Evolutionary conservation across 2,329 filamentous ascomycete genomes (phyloP), one percentile per base, ranked within the genome.

Genomic region (Talaromyces pinophilus): DNA sequence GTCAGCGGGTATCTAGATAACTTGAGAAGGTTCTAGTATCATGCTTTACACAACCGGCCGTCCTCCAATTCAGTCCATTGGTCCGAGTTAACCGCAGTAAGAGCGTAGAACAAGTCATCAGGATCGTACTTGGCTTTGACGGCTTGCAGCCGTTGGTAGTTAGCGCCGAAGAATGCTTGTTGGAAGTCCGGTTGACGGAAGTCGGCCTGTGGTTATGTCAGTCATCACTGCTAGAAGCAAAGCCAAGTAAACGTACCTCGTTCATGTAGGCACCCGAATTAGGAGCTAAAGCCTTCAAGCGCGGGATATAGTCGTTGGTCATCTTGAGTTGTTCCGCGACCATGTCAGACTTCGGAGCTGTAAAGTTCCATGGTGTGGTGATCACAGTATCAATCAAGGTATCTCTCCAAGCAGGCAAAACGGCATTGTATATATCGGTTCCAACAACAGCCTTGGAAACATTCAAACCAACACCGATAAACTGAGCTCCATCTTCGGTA

Each of bases 261-360:
- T 82, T 83, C 66, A 80, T 68, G 68, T 83, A 83, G 3, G 72
- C 72, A 1, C 79, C 78, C 6, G 74, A 75, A 48, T 75, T 72
- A 0, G 80, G 80, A 1, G 79, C 79, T 11, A 80, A 67, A 10
- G 72, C 75, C 62, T 79, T 76, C 2, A 83, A 68, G 57, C 74
- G 71, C 4, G 80, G 79, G 7, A 80, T 72, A 15, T 75, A 75
- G 1, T 77, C 71, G n/a, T 80, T 67, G 2, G 79, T 82, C 68
- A 82, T 80, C 62, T 72, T 70, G 25, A 72, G 54, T 67, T 81
- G 77, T 38, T 75, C 73, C 0, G 69, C 75, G 5, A 79, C 33
- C 75, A 79, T 80, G 3, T 78, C 66, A 30, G 70, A 67, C 72
- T 75, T 75, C 0, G 79, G 75, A 0, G 78, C 77, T 5, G 76